Evolutionary conservation across 257 asterid species (phyloP).

Genomic region (Pogostemon cablin): DNA sequence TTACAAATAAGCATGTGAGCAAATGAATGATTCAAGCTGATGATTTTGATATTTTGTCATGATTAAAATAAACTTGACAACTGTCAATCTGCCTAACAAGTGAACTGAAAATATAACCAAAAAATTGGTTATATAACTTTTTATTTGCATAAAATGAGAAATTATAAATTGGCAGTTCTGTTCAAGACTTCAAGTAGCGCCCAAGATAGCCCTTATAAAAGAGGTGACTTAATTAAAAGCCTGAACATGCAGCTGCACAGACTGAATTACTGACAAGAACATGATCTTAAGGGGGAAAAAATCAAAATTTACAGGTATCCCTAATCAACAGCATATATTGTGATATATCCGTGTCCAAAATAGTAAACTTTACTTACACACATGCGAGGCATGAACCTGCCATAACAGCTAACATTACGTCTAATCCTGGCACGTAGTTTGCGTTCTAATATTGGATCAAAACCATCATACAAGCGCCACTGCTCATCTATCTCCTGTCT

Average conservation of each 20-base stretch:
- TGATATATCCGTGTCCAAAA: slow-evolving; percentile 27
- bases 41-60: slow-evolving; percentile 13
- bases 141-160: background rate
- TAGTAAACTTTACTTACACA: slow-evolving; percentile 61
- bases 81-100: slow-evolving; percentile 16
- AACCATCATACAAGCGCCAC: slow-evolving; percentile 98
- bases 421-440: slow-evolving; percentile 88
- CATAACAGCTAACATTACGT: slow-evolving; percentile 97
- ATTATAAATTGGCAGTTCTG: slow-evolving; percentile 2
- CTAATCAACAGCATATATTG: background rate
- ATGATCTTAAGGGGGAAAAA: background rate
- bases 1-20: background rate
- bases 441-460: slow-evolving; percentile 91
- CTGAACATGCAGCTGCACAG: background rate
- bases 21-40: slow-evolving; percentile 10
- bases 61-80: background rate
- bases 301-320: slow-evolving; percentile 8
- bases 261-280: background rate
- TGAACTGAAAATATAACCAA: slow-evolving; percentile 1
- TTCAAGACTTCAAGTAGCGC: background rate
- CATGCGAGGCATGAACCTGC: slow-evolving; percentile 94
- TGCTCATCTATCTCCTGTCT: slow-evolving; percentile 98
- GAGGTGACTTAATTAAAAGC: slow-evolving; percentile 16
- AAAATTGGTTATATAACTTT: background rate
- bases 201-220: background rate